Percentiles rank a stretch among this genome's conserved stretches.
Evolutionary conservation across 2,329 filamentous ascomycete species (phyloP).

Genomic region (Claviceps lovelessii): DNA sequence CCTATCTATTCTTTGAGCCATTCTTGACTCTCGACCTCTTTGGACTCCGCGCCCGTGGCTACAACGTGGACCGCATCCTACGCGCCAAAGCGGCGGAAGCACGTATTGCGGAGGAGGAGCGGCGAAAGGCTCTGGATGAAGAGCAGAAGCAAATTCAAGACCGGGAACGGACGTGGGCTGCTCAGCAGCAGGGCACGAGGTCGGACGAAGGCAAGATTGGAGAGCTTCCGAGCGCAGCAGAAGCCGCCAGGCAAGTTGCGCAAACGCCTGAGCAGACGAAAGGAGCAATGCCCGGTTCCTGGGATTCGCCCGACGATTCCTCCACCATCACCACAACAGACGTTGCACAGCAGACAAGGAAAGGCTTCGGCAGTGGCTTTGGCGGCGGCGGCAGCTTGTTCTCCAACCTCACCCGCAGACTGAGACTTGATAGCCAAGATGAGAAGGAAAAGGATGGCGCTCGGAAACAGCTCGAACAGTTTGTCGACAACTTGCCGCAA

Average conservation of each 20-base stretch:
- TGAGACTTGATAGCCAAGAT: constrained; percentile 47
- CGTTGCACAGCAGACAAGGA: constrained; percentile 21
- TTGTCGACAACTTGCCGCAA: constrained; percentile 22
- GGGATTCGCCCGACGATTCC: constrained; percentile 48
- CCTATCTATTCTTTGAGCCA: constrained; percentile 80
- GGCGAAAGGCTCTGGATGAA: constrained; percentile 57
- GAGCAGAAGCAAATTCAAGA: constrained; percentile 56
- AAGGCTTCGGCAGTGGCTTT: constrained; percentile 20
- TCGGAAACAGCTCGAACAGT: constrained; percentile 28
- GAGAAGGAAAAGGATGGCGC: constrained; percentile 23
- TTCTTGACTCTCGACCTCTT: constrained; percentile 75
- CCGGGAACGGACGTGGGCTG: constrained; percentile 30
- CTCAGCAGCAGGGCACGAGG: constrained; percentile 18
- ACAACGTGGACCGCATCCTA: constrained; percentile 92
- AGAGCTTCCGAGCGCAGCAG: constrained; percentile 13
- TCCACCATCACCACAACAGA: constrained; percentile 10
- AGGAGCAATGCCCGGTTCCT: constrained; percentile 57
- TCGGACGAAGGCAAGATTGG: constrained; percentile 1
- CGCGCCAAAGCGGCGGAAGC: constrained; percentile 78
- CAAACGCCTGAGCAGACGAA: constrained; percentile 27
- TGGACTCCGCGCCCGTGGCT: constrained; percentile 71
- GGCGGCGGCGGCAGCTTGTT: constrained; percentile 41
- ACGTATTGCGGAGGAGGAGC: constrained; percentile 69
- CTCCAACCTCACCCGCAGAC: constrained; percentile 49
- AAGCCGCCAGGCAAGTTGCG: constrained; percentile 25